These are phyloP conservation scores for Hyphodiscus sp. DNA, from an alignment of 2,329 filamentous ascomycete species.

Conservation along the genomic window DNA sequence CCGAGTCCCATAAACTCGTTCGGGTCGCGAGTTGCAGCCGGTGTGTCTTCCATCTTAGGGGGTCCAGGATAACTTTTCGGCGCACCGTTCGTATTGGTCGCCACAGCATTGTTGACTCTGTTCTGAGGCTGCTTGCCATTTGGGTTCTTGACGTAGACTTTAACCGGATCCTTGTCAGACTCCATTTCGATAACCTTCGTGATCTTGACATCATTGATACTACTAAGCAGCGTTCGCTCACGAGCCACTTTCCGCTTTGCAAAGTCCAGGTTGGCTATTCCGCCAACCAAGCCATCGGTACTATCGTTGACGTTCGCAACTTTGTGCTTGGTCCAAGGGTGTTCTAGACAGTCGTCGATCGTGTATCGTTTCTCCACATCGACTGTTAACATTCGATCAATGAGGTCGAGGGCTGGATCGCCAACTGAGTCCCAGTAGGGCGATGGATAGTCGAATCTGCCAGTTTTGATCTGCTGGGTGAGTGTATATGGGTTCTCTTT, in stretches of 20 bases:
- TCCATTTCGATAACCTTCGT: slow-evolving; percentile 51
- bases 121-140: slow-evolving; percentile 35
- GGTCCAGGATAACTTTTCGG: slow-evolving; percentile 20
- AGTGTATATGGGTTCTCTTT: slow-evolving; percentile 78
- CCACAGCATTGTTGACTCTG: slow-evolving; percentile 36
- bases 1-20: slow-evolving; percentile 80
- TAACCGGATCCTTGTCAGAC: slow-evolving; percentile 52
- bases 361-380: slow-evolving; percentile 78
- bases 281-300: slow-evolving; percentile 87
- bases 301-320: slow-evolving; percentile 66
- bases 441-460: slow-evolving; percentile 87
- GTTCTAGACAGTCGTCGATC: slow-evolving; percentile 82
- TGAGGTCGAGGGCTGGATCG: slow-evolving; percentile 82
- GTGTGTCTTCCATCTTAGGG: slow-evolving; percentile 54
- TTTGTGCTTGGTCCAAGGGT: slow-evolving; percentile 77
- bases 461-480: slow-evolving; percentile 83
- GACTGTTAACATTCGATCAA: slow-evolving; percentile 90
- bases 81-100: slow-evolving; percentile 23
- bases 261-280: slow-evolving; percentile 75
- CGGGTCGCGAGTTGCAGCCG: slow-evolving; percentile 59
- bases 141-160: slow-evolving; percentile 69
- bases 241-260: slow-evolving; percentile 71
- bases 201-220: slow-evolving; percentile 68
- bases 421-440: slow-evolving; percentile 91
- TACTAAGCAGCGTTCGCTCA: slow-evolving; percentile 79